These are phyloP conservation scores for Marchantia paleacea DNA, from an alignment of 225 moss, liverwort and hornwort species.

Conservation along the genomic window DNA sequence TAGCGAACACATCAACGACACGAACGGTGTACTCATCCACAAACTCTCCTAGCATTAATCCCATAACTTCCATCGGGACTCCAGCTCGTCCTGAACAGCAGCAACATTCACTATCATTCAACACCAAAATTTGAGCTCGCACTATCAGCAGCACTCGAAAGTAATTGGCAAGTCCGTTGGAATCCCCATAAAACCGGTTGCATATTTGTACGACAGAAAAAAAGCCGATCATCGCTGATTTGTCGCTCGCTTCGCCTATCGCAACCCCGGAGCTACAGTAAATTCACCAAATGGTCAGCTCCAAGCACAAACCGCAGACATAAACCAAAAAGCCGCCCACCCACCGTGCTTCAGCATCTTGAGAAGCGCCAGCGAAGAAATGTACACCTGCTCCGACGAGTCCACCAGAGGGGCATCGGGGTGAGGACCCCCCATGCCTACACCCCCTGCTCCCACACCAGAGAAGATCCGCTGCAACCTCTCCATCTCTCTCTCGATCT, in stretches of 20 bases:
- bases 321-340: neutral
- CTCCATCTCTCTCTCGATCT: neutral
- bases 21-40: slow-evolving; percentile 99
- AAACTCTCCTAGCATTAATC: slow-evolving; percentile 97
- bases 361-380: slow-evolving; percentile 76
- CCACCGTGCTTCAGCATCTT: slow-evolving; percentile 93
- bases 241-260: too few species aligned
- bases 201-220: neutral
- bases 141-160: neutral
- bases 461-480: slow-evolving; percentile 15
- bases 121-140: neutral
- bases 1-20: slow-evolving; percentile 94
- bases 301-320: neutral
- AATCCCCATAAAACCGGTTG: neutral
- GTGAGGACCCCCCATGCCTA: slow-evolving; percentile 51
- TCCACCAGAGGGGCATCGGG: slow-evolving; percentile 85
- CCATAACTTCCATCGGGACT: slow-evolving; percentile 99
- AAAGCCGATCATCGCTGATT: too few species aligned
- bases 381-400: slow-evolving; percentile 88
- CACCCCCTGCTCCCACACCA: slow-evolving; percentile 1
- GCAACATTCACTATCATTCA: neutral
- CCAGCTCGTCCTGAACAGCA: slow-evolving; percentile 77
- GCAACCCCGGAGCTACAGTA: too few species aligned
- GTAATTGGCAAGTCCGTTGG: neutral
- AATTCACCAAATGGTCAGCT: neutral